These are phyloP conservation scores for Lolium perenne DNA, from an alignment of 176 grass and related monocot species.

Conservation along the genomic window DNA sequence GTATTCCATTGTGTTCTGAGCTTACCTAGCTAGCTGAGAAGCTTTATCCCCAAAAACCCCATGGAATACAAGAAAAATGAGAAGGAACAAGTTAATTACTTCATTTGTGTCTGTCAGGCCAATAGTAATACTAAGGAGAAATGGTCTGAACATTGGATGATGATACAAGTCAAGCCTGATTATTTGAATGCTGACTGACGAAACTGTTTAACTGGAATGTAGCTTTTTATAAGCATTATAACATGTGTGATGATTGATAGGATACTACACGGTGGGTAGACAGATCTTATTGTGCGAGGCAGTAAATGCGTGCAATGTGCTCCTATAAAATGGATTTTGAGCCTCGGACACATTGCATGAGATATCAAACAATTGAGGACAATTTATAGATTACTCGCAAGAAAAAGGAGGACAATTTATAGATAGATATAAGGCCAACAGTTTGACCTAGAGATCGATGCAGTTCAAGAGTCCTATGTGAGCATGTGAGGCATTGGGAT, in stretches of 20 bases:
- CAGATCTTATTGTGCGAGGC: not conserved
- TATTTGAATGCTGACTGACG: not conserved
- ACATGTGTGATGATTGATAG: not conserved
- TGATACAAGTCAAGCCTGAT: not conserved
- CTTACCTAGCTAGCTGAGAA: not conserved
- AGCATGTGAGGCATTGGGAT: not conserved
- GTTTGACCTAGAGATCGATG: not conserved
- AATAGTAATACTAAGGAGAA: not conserved
- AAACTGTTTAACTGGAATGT: not conserved
- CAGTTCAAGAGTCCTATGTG: not conserved
- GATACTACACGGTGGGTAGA: not conserved
- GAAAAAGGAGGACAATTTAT: not conserved
- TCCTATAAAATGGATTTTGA: not conserved
- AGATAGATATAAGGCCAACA: not conserved
- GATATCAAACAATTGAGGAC: not conserved
- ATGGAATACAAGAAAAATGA: not conserved
- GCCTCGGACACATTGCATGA: not conserved
- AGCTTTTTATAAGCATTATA: not conserved
- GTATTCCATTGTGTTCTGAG: not conserved
- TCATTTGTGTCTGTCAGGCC: not conserved
- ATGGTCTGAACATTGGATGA: not conserved
- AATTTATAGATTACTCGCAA: not conserved
- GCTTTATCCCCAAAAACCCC: not conserved
- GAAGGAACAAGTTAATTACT: not conserved
- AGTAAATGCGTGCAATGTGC: not conserved